Conservation (phyloP, 257 asterid species). For the Nicotiana obtusifolia region DNA sequence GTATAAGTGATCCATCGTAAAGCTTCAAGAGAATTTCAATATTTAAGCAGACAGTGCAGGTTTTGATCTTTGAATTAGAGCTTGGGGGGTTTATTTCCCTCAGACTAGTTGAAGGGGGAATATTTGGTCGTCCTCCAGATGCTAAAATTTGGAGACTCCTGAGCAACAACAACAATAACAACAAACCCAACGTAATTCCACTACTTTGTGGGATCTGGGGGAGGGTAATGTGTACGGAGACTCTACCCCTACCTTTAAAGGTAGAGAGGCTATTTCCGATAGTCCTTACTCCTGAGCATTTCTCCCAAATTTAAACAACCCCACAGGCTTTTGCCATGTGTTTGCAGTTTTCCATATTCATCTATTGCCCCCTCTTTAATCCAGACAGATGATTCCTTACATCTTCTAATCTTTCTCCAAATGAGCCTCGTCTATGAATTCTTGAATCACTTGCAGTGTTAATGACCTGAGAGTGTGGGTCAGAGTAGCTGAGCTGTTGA, state of each 20-base stretch:
- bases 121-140: background rate
- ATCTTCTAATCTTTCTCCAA: background rate
- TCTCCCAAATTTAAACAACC: background rate
- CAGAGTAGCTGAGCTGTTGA: background rate
- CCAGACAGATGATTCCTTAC: background rate
- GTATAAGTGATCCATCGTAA: background rate
- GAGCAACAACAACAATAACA: background rate
- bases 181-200: too few relatives aligned
- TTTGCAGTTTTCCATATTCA: background rate
- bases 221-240: too few relatives aligned
- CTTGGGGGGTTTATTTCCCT: background rate
- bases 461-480: background rate
- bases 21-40: background rate
- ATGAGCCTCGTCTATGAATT: background rate
- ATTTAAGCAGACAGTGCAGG: background rate
- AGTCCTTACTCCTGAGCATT: background rate
- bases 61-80: conserved; percentile 8
- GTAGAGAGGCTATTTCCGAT: too few relatives aligned
- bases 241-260: too few relatives aligned
- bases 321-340: background rate
- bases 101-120: background rate
- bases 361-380: background rate
- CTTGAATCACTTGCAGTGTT: background rate
- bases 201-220: too few relatives aligned
- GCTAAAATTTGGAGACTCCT: background rate